Evolutionary conservation across 495 filamentous ascomycete species (phyloP).

Genomic region (Rusavskia elegans): DNA sequence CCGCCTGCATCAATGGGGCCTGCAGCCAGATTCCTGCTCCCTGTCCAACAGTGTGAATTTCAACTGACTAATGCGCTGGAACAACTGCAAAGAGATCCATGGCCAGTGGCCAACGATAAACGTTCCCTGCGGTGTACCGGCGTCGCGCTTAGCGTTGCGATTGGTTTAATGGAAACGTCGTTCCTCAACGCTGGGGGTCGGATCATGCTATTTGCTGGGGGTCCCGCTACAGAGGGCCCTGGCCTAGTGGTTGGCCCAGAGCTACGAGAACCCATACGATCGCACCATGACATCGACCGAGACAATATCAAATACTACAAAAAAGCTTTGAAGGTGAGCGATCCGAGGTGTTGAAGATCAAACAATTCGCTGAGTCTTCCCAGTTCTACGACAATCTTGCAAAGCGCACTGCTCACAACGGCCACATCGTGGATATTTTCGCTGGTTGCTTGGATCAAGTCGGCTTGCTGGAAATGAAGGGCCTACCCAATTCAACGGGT

Average conservation of each 20-base stretch:
- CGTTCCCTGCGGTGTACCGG: slow-evolving; percentile 88
- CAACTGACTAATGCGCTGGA: slow-evolving; percentile 96
- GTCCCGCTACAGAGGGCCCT: slow-evolving; percentile 88
- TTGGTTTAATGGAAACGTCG: slow-evolving; percentile 80
- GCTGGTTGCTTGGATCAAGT: slow-evolving; percentile 98
- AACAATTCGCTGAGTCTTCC: not conserved
- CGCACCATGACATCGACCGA: slow-evolving; percentile 96
- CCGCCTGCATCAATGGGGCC: slow-evolving; percentile 58
- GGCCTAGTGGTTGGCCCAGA: slow-evolving; percentile 97
- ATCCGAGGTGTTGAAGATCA: not conserved
- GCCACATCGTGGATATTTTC: slow-evolving; percentile 95
- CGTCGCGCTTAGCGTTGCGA: slow-evolving; percentile 86
- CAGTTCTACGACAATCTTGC: slow-evolving; percentile 95
- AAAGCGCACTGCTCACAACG: slow-evolving; percentile 93
- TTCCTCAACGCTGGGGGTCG: slow-evolving; percentile 91
- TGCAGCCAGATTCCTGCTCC: slow-evolving; percentile 79
- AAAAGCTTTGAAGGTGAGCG: slow-evolving; percentile 81
- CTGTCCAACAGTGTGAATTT: slow-evolving; percentile 92
- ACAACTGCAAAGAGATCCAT: slow-evolving; percentile 93
- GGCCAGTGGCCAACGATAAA: slow-evolving; percentile 92
- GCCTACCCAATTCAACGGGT: slow-evolving; percentile 86
- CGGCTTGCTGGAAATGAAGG: slow-evolving; percentile 97
- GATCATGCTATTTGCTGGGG: slow-evolving; percentile 95
- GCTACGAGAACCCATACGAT: slow-evolving; percentile 89
- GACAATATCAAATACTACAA: slow-evolving; percentile 99